A percentile compares a stretch with the other conserved stretches of the same genome.
phyloP scores from a whole-genome alignment of 1,139 yeast species.

The Yamadazyma diospyri region DNA sequence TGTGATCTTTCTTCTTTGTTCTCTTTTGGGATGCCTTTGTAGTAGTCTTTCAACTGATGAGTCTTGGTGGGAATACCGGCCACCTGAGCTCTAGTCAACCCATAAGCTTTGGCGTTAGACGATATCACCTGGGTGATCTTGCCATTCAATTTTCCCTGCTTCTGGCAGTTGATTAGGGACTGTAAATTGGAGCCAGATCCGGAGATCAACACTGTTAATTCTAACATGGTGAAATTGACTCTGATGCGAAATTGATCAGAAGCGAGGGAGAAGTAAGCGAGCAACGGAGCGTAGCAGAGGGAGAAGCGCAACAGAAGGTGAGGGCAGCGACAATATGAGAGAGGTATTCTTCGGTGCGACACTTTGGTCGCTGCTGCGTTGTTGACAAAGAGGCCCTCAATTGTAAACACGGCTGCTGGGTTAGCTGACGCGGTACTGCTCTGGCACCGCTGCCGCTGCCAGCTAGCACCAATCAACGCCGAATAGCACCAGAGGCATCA shows the following conservation, averaged over 20 bases:
- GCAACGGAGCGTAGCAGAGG: no score
- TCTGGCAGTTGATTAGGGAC: constrained; percentile 79
- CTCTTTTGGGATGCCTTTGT: constrained; percentile 67
- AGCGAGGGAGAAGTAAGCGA: no score
- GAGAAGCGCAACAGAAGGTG: no score
- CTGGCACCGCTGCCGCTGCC: no score
- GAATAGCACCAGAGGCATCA: no score
- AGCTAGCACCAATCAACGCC: no score
- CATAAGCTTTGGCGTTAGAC: constrained; percentile 79
- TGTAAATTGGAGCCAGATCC: constrained; percentile 94
- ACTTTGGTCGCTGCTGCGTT: no score
- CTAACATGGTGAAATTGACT: constrained; percentile 8
- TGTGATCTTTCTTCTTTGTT: constrained; percentile 49
- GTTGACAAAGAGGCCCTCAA: no score
- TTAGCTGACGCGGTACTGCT: no score
- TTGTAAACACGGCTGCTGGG: no score
- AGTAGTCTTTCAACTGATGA: constrained; percentile 74
- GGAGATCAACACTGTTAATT: constrained; percentile 76
- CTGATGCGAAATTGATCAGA: constrained; percentile 5
- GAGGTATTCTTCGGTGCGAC: background rate
- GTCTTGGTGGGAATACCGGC: constrained; percentile 65
- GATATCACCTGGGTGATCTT: constrained; percentile 74
- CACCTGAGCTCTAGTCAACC: constrained; percentile 70
- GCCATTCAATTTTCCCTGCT: constrained; percentile 43
- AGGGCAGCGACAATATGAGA: background rate